Evolutionary conservation across 2,329 filamentous ascomycete species (phyloP), one percentile per base, ranked within the genome.

Genomic region (Metarhizium anisopliae): DNA sequence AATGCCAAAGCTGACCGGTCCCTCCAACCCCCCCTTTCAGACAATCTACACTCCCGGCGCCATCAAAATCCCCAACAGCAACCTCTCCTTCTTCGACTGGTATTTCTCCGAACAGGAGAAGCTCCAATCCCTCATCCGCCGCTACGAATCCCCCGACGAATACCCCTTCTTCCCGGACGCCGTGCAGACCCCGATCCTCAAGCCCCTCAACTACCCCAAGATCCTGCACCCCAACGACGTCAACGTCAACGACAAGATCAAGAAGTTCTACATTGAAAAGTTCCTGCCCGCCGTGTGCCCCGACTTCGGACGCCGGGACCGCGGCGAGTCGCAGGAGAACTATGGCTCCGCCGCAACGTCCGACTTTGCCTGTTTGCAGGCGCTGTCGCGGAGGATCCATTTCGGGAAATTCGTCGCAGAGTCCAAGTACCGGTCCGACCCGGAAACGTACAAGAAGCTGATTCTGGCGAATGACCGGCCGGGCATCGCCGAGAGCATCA

Each of bases 331-430:
- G 14, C 85, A 90, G 69, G 94, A 97, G 73, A 96, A 99, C 74
- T 99, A 97, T 74, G 94, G 94, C 16, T 95, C 89, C 6, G 81
- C 92, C 1, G 93, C 91, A 2, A 95, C 90, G 1, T 91, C 88
- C 68, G 94, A 99, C 72, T 94, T 99, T 59, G 81, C 83, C 54
- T 93, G 89, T 65, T 77, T 99, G 60, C 94, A 99, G 76, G 89
- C 94, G 3, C 75, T 99, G 50, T 95, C 90, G 43, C 82, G 93
- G 47, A 80, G 94, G 55, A 94, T 99, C 63, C 94, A 99, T 73
- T 99, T 96, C 74, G 94, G 94, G 63, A 99, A 97, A 75, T 97
- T 97, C 66, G 94, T 99, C 8, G 94, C 94, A 47, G 94, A 99
- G 78, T 86, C 87, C 58, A 99, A 99, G 75, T 99, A 96, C 73